Evolutionary conservation across 75 land plant genomes (phyloP).

Genomic region (Cunninghamia lanceolata): DNA sequence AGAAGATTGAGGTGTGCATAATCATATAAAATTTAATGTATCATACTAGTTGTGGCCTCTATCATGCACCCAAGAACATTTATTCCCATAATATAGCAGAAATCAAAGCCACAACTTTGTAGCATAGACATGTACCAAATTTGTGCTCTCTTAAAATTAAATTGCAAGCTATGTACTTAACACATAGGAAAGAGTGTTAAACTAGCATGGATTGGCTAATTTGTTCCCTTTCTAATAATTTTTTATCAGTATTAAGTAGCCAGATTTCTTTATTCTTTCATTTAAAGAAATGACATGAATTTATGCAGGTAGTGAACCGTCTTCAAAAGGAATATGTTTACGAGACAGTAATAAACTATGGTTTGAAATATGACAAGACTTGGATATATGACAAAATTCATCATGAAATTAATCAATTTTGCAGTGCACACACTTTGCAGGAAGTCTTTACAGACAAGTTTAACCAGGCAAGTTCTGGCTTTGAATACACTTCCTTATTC

Average conservation of each 20-base stretch:
- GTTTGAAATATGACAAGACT: slow-evolving; percentile 55
- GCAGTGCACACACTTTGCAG: slow-evolving; percentile 47
- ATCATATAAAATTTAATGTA: not conserved
- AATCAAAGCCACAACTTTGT: not conserved
- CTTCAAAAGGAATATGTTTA: slow-evolving; percentile 82
- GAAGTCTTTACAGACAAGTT: slow-evolving; percentile 55
- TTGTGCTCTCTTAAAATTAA: not conserved
- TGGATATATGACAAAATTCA: slow-evolving; percentile 66
- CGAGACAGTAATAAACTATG: slow-evolving; percentile 75
- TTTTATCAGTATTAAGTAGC: not conserved
- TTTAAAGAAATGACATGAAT: not conserved
- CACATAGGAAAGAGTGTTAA: not conserved
- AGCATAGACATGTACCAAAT: not conserved
- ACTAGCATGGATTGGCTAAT: not conserved
- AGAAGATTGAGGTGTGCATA: slow-evolving; percentile 73
- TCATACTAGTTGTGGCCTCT: not conserved
- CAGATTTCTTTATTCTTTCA: not conserved
- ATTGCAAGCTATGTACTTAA: not conserved
- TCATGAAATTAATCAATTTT: slow-evolving; percentile 65
- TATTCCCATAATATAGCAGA: not conserved
- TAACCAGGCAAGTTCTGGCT: slow-evolving; percentile 36
- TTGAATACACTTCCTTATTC: not conserved
- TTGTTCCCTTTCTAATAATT: not conserved
- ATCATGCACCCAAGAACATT: not conserved
- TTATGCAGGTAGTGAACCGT: slow-evolving; percentile 84